These are phyloP conservation scores for Gossypium australe DNA, from an alignment of 345 rosid species.

Conservation along the genomic window DNA sequence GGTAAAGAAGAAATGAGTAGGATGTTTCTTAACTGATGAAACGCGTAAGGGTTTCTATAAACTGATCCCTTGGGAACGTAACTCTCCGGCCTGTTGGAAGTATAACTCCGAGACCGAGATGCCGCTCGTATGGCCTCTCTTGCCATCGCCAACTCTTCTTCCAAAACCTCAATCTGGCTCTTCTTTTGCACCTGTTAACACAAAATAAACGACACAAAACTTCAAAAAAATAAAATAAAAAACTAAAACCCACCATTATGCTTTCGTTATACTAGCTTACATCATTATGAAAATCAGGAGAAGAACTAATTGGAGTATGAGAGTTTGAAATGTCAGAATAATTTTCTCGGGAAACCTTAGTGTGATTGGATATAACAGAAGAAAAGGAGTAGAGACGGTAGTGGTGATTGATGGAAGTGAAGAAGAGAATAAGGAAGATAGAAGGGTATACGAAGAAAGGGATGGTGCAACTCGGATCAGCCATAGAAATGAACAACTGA, in stretches of 20 bases:
- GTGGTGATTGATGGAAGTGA: slow-evolving; percentile 36
- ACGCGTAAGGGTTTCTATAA: slow-evolving; percentile 5
- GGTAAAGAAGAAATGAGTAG: not conserved
- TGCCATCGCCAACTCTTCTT: slow-evolving; percentile 55
- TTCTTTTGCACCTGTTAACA: slow-evolving; percentile 7
- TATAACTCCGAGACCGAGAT: slow-evolving; percentile 17
- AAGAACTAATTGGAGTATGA: not conserved
- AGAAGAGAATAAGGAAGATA: slow-evolving; percentile 38
- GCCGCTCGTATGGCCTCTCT: slow-evolving; percentile 56
- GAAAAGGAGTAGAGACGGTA: slow-evolving; percentile 16
- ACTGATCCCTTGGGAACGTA: slow-evolving; percentile 3
- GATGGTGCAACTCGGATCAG: slow-evolving; percentile 36
- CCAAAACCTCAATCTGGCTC: slow-evolving; percentile 35
- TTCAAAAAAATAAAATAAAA: not conserved
- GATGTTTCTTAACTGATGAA: slow-evolving; percentile 8
- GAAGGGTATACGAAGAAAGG: slow-evolving; percentile 38
- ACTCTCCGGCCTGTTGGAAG: not conserved
- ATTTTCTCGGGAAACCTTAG: not conserved
- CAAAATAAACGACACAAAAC: not conserved
- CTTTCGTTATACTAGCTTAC: not conserved
- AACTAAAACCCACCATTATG: not conserved
- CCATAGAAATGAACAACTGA: slow-evolving; percentile 24
- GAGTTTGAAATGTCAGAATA: not conserved
- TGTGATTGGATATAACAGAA: slow-evolving; percentile 10
- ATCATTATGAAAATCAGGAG: not conserved